Percentiles rank a stretch among this genome's conserved stretches.
Evolutionary conservation across 1,284 basidiomycete species (phyloP).

Genomic region (Pseudozyma sp.): DNA sequence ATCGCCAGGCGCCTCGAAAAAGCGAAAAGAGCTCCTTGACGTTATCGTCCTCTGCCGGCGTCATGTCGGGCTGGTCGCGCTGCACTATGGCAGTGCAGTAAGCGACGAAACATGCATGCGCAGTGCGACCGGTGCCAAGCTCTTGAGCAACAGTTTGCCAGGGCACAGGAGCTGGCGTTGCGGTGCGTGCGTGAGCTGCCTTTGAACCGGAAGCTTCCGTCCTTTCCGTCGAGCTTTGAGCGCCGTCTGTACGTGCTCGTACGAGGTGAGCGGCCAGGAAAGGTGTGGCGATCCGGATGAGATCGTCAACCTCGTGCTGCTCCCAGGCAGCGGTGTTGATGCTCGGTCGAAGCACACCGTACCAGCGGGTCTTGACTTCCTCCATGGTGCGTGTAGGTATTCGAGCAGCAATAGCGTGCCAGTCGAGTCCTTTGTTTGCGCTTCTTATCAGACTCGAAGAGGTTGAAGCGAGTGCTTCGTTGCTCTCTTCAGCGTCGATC

Average conservation of each 20-base stretch:
- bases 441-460: not conserved
- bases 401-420: conserved; percentile 30
- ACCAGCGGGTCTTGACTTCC: conserved; percentile 42
- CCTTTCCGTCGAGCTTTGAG: not conserved
- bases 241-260: not conserved
- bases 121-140: conserved; percentile 28
- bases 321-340: conserved; percentile 26
- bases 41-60: conserved; percentile 25
- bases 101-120: conserved; percentile 33
- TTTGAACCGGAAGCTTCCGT: too few species aligned
- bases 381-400: conserved; percentile 28
- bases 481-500: conserved; percentile 15
- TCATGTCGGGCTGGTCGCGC: conserved; percentile 32
- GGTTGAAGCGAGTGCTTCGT: not conserved
- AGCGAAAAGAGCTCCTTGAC: conserved; percentile 34
- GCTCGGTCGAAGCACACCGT: conserved; percentile 31
- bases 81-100: conserved; percentile 25
- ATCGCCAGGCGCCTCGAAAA: conserved; percentile 41
- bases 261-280: conserved; percentile 11
- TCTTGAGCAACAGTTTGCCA: conserved; percentile 30
- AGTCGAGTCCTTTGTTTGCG: conserved; percentile 17
- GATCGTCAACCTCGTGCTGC: conserved; percentile 12
- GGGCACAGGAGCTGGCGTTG: conserved; percentile 13
- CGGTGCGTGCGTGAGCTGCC: not conserved
- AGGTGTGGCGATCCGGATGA: conserved; percentile 21